A percentile compares a stretch with the other conserved stretches of the same genome.
Conservation (phyloP, 2,329 filamentous ascomycete species). For the Xylariales sp. region DNA sequence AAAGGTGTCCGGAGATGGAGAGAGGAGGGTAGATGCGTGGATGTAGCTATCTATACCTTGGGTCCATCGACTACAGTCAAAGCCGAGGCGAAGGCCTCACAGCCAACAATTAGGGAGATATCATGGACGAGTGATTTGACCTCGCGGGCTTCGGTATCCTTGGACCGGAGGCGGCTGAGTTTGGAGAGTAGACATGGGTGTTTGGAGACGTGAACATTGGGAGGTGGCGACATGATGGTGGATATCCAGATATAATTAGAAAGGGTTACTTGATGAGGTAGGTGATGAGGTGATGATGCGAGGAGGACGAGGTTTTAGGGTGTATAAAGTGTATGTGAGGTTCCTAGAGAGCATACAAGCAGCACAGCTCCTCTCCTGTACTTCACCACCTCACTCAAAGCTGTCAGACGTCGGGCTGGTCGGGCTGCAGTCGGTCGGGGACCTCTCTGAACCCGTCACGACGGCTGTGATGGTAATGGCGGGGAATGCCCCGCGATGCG, state of each 20-base stretch:
- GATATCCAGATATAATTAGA: neutral
- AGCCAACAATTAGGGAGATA: conserved; percentile 83
- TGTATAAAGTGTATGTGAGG: too few species aligned
- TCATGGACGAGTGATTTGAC: conserved; percentile 87
- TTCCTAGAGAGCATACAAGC: too few species aligned
- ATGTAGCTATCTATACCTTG: conserved; percentile 63
- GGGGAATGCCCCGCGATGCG: conserved; percentile 38
- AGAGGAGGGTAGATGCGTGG: conserved; percentile 1
- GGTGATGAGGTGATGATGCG: neutral
- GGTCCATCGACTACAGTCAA: conserved; percentile 68
- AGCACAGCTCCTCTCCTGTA: too few species aligned
- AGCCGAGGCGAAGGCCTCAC: conserved; percentile 78
- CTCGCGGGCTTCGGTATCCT: conserved; percentile 75
- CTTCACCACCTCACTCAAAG: too few species aligned
- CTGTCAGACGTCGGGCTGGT: too few species aligned
- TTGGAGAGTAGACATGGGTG: conserved; percentile 91
- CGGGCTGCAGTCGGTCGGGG: too few species aligned
- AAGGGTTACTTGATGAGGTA: neutral
- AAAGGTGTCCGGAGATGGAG: neutral
- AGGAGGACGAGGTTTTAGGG: too few species aligned
- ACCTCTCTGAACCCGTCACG: conserved; percentile 14
- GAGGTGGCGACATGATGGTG: conserved; percentile 56
- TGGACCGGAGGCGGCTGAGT: conserved; percentile 87
- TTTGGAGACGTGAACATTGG: conserved; percentile 79
- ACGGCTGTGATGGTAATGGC: conserved; percentile 15